These are phyloP conservation scores for Elaeagnus macrophylla DNA, from an alignment of 306 rosid species.

Conservation along the genomic window DNA sequence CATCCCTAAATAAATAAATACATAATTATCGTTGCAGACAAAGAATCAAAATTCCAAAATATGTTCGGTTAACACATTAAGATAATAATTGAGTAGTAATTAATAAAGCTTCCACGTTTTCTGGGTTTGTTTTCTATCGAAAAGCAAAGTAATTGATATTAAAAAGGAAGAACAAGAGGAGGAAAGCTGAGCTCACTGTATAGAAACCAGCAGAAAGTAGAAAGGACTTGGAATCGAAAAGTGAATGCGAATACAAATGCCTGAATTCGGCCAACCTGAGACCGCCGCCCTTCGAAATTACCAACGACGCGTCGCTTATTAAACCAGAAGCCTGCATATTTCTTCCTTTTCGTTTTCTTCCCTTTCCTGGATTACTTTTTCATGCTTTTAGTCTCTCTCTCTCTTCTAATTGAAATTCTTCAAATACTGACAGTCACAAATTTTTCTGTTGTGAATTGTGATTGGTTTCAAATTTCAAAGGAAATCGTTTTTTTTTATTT, in stretches of 20 bases:
- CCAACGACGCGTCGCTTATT: conserved; percentile 51
- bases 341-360: not conserved
- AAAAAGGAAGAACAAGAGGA: not conserved
- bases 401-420: too few species aligned
- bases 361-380: conserved; percentile 13
- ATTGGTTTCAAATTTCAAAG: too few species aligned
- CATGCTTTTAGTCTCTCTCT: not conserved
- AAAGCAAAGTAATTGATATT: not conserved
- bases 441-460: too few species aligned
- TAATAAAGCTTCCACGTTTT: too few species aligned
- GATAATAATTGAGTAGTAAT: not conserved
- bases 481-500: too few species aligned
- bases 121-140: too few species aligned
- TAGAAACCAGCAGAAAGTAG: conserved; percentile 40
- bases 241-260: conserved; percentile 27
- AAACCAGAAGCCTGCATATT: conserved; percentile 69
- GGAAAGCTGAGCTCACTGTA: conserved; percentile 37
- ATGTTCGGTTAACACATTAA: not conserved
- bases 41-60: not conserved
- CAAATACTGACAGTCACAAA: too few species aligned
- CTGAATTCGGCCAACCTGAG: conserved; percentile 43
- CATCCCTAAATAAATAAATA: conserved; percentile 26
- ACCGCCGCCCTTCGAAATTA: conserved; percentile 50
- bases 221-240: conserved; percentile 44
- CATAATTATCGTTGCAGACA: not conserved